Evolutionary conservation across 257 asterid species (phyloP), one percentile per base, ranked within the genome.

Genomic region (Mitragyna speciosa): DNA sequence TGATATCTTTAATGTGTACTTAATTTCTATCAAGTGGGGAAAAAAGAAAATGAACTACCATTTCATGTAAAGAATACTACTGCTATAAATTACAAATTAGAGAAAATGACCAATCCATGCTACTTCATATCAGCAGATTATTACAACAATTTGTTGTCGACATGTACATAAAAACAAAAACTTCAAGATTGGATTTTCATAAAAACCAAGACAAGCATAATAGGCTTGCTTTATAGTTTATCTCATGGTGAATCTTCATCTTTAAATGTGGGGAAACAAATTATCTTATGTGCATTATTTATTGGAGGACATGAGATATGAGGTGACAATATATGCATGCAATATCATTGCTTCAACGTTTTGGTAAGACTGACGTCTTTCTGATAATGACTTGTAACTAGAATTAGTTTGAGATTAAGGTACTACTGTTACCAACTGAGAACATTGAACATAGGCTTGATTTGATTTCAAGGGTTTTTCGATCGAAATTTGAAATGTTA

Each of bases 361-460:
- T 15, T 16, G 59, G 22, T 2, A 52, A 52, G 4, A 5, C 24
- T 4, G 59, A 15, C 7, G 17, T 52, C 0, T 52, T 15, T 16
- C 6, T 52, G 0, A 52, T 24, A 0, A 52, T 52, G 59, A 52
- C 24, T 3, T 52, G 22, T 7, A 52, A 52, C 4, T 8, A 0
- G 0, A 17, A 0, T 17, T 52, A 24, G 59, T 6, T 7, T 1
- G 22, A 52, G 7, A 52, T 52, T 0, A 2, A 3, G 4, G 6
- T 15, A 3, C 20, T 15, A 1, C 59, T 52, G 0, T 0, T 1
- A 1, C 6, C 20, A 0, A 0, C 0, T 15, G 59, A 16, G 0
- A 5, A 15, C 15, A 8, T 1, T 0, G 10, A 52, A 4, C 15
- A 52, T 16, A 52, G 61, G 1, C 36, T 39, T 4, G 39, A 72